Evolutionary conservation across 2,329 filamentous ascomycete genomes (phyloP).

Genomic region (Apiospora marii): DNA sequence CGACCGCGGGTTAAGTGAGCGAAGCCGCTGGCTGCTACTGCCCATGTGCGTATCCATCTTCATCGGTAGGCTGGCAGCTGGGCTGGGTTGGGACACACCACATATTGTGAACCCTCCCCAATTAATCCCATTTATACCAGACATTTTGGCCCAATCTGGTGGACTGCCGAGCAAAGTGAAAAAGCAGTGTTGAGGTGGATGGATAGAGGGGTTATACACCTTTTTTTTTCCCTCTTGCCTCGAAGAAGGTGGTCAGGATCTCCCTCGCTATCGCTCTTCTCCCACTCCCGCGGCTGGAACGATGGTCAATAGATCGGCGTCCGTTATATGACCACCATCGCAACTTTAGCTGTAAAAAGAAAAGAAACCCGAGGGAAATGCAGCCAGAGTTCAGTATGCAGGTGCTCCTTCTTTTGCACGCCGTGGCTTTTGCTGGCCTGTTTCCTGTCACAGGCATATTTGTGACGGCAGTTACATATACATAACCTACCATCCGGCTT

Average conservation of each 20-base stretch:
- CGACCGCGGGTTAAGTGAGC: neutral
- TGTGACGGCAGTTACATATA: slow-evolving; percentile 9
- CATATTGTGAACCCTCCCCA: neutral
- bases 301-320: neutral
- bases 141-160: neutral
- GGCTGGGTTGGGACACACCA: neutral
- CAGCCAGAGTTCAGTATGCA: neutral
- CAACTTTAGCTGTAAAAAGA: neutral
- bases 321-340: neutral
- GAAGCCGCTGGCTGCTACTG: slow-evolving; percentile 4
- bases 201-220: neutral
- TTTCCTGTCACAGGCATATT: neutral
- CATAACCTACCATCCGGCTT: neutral
- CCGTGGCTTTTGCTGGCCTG: neutral
- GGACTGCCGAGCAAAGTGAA: neutral
- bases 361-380: neutral
- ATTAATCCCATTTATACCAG: neutral
- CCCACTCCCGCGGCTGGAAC: neutral
- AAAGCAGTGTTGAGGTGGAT: neutral
- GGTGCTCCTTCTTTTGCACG: neutral
- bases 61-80: slow-evolving; percentile 6
- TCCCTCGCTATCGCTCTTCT: neutral
- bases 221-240: neutral
- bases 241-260: neutral
- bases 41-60: neutral